Base-by-base conservation (phyloP, 441 rosid genomes). In the Adansonia rubrostipa region DNA sequence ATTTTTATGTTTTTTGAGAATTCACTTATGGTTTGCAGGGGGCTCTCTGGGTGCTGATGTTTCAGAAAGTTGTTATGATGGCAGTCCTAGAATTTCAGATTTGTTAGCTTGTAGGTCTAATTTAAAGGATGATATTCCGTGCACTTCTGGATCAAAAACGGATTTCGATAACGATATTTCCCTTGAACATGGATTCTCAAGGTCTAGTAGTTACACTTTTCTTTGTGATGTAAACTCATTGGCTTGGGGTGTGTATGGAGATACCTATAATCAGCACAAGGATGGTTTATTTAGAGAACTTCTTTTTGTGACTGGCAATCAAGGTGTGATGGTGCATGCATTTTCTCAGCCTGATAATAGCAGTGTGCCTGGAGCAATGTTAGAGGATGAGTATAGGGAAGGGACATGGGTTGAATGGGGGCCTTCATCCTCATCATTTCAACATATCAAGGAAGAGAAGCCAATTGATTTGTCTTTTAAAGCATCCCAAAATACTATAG, bases 371-470 rank as follows among this genome's bases (percentile, higher is more conserved):
- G 77, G 76, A 70, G 45, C 79, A 71, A 72, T 63, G 19, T 61
- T 78, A 76, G 88, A 86, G 76, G 87, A 82, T 75, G 88, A 88
- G 77, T 81, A 79, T 77, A 83, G 75, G 84, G 82, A 84, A 77
- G 99, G 98, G 81, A 85, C 89, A 79, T 94, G 98, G 99, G 93
- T 90, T 79, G 88, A 93, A 68, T 96, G 99, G 98, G 98, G 98
- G 50, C 97, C 99, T 82, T 80, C 76, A 24, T 68, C 78, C 53
- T 36, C 45, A 44, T 76, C 83, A 73, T 78, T 78, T 78, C 81
- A 73, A 69, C 78, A 71, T 79, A 24, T 50, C 15, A 80, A 10
- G 63, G 73, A 47, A 24, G 75, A 68, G 68, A 86, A 78, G 60
- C 71, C 82, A 81, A 79, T 57, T 74, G 58, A 71, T 78, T 66